Base-by-base conservation (phyloP, 2,329 filamentous ascomycete genomes). In the Alternaria ethzedia region DNA sequence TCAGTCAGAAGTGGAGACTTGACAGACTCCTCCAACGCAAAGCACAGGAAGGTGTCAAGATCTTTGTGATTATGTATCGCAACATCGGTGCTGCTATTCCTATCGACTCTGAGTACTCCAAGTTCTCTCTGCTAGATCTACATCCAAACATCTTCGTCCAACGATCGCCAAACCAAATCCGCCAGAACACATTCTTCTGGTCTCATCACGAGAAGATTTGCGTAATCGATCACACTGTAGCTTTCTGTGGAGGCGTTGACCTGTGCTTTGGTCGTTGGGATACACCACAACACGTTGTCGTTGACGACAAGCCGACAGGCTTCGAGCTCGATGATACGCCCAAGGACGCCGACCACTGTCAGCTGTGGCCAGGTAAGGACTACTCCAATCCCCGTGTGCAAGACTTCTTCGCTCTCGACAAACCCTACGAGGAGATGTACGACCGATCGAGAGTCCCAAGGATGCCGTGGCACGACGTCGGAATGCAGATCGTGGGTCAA, bases 151-250 rank as follows among this genome's bases (percentile, higher is more conserved):
- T 99, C 66, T 97, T 97, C 72, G 94, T 99, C 13, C 94, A 98
- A 77, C 87, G 96, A 73, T 98, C 96, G 4, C 96, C 96, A 0
- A 97, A 99, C 73, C 96, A 99, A 80, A 94, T 98, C 81, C 92
- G 97, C 75, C 97, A 99, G 82, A 98, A 98, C 74, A 97, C 97
- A 49, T 99, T 99, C 83, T 99, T 99, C 84, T 99, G 96, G 86
- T 96, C 96, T 2, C 96, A 99, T 77, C 96, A 99, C 81, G 96
- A 99, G 79, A 99, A 99, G 81, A 87, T 99, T n/a, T 95, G 94
- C 75, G 89, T 99, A 44, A 92, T 99, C 17, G 96, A 99, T 77
- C 96, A 98, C 75, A 96, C 95, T 57, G 89, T 98, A 54, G 96
- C 95, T 11, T 98, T 99, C 78, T 90, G 97, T 52, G 96, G 96